Conservation (phyloP, 2,329 filamentous ascomycete genomes). For the Grosmannia penicillata region DNA sequence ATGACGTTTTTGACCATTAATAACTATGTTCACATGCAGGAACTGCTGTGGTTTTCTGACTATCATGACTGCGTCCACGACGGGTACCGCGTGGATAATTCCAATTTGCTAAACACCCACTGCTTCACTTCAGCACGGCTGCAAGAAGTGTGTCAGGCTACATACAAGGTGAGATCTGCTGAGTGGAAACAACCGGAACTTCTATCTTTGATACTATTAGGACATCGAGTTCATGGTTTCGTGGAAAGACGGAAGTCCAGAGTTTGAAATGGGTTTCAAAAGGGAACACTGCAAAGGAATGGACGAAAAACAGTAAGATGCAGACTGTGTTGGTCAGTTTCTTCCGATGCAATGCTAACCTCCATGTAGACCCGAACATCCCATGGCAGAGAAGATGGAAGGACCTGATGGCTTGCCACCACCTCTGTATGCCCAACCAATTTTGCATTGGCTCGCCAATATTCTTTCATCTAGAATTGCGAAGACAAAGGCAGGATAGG, state of each 20-base stretch:
- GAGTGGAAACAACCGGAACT: not conserved
- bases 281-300: slow-evolving; percentile 4
- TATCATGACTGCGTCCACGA: slow-evolving; percentile 5
- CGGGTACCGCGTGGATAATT: slow-evolving; percentile 2
- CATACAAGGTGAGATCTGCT: slow-evolving; percentile 3
- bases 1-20: slow-evolving; percentile 5
- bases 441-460: slow-evolving; percentile 4
- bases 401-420: slow-evolving; percentile 1
- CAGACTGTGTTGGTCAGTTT: not conserved
- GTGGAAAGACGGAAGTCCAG: slow-evolving; percentile 3
- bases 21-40: slow-evolving; percentile 4
- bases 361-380: slow-evolving; percentile 1
- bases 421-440: slow-evolving; percentile 2
- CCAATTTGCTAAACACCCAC: slow-evolving; percentile 5
- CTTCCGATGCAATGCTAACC: slow-evolving; percentile 1
- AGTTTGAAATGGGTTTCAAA: slow-evolving; percentile 6
- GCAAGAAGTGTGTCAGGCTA: slow-evolving; percentile 4
- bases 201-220: slow-evolving; percentile 1
- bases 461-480: slow-evolving; percentile 1
- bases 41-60: slow-evolving; percentile 6
- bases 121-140: slow-evolving; percentile 4
- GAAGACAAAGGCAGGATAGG: too few relatives aligned
- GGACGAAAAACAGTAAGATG: slow-evolving; percentile 5
- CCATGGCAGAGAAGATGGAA: slow-evolving; percentile 2
- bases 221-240: slow-evolving; percentile 4